A percentile compares a stretch with the other conserved stretches of the same genome.
Conservation (phyloP, 2,329 filamentous ascomycete genomes). For the Fusarium decemcellulare region DNA sequence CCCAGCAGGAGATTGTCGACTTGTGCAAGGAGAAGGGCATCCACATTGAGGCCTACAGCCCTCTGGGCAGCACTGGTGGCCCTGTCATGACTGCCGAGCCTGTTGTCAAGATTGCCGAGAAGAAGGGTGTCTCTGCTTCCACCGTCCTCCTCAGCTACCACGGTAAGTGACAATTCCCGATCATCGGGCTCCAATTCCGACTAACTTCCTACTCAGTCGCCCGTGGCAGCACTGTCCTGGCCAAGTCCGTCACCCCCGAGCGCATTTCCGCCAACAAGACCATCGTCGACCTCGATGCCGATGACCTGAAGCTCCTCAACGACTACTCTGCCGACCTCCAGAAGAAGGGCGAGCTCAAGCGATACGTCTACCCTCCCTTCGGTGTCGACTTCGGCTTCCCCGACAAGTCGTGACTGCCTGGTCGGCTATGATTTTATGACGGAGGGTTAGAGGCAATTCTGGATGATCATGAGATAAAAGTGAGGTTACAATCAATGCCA, state of each 20-base stretch:
- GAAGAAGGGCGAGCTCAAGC: constrained; percentile 66
- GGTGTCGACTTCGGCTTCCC: constrained; percentile 79
- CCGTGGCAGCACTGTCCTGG: constrained; percentile 78
- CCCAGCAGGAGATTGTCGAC: constrained; percentile 80
- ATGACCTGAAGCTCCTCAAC: constrained; percentile 72
- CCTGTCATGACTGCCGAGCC: constrained; percentile 75
- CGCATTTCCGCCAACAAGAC: constrained; percentile 80
- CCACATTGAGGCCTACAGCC: constrained; percentile 80
- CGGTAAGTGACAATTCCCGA: constrained; percentile 61
- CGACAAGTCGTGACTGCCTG: constrained; percentile 66
- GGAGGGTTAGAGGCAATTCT: not conserved
- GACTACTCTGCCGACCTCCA: constrained; percentile 67
- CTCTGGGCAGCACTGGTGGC: constrained; percentile 74
- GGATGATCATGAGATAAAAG: constrained; percentile 28
- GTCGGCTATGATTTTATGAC: constrained; percentile 20
- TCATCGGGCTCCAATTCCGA: not conserved
- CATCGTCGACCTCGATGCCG: constrained; percentile 74
- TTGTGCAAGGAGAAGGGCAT: constrained; percentile 78
- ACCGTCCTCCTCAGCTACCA: constrained; percentile 81
- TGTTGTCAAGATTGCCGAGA: constrained; percentile 74
- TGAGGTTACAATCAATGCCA: constrained; percentile 4
- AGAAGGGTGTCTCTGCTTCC: constrained; percentile 72
- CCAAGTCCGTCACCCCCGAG: constrained; percentile 78
- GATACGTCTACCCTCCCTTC: constrained; percentile 79
- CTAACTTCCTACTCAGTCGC: constrained; percentile 65